Base-by-base conservation (phyloP, 2,329 filamentous ascomycete genomes). In the Xylaria sp. region DNA sequence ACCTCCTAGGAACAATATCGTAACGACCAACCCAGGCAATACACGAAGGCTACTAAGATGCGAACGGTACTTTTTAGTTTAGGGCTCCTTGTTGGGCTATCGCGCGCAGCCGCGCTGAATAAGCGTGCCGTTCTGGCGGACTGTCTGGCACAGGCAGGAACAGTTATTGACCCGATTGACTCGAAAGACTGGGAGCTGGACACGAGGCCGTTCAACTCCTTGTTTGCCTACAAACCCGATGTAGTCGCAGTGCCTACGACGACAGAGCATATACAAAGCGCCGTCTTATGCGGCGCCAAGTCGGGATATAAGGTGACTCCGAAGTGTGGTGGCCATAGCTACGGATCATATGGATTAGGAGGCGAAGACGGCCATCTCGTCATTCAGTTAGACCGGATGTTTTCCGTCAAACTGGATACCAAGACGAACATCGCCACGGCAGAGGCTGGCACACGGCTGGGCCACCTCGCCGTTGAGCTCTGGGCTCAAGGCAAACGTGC, bases 251-350 rank as follows among this genome's bases (percentile, higher is more conserved):
- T 78, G 3, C 79, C 80, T 8, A 75, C 70, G 5, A 80, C 76
- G 11, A 70, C 71, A 43, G 75, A 78, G 44, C 76, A 82, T 55
- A 76, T 82, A 31, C 75, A 77, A 51, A 74, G 75, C 58, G 78
- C 80, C 8, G 76, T 83, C 11, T 67, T 74, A 21, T 83, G 80
- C 66, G 80, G 79, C 37, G 68, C 68, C n/a, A 64, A 76, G 59
- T 68, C 73, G 21, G 71, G 72, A 8, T 71, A 80, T 54, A 80
- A 80, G 67, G 79, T 82, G 2, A 78, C 79, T 27, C 77, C 80
- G 17, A 79, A 78, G 64, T 74, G 76, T 35, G 81, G 81, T 33
- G 81, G 81, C n/a, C 81, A 83, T 66, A 81, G 78, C 4, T 83
- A 82, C 67, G 79, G 78, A 19, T 78, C 77, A 10, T 77, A 76